These are phyloP conservation scores for Skeletonema tropicum DNA, from an alignment of 108 stramenopile species.

Conservation along the genomic window DNA sequence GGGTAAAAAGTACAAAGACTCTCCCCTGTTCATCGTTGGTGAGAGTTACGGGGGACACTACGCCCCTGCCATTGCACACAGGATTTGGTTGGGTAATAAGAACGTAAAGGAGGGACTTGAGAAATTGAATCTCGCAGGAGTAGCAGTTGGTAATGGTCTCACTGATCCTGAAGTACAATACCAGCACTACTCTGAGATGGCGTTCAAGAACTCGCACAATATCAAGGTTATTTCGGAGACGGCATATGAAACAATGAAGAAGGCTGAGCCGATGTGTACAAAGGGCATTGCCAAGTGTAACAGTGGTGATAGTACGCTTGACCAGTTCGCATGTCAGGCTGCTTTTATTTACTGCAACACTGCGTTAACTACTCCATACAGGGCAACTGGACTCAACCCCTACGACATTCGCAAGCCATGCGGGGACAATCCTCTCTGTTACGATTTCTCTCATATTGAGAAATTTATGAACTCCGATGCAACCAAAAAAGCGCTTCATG, in stretches of 20 bases:
- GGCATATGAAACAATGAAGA: constrained; percentile 75
- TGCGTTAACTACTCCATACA: constrained; percentile 85
- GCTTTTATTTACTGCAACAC: constrained; percentile 82
- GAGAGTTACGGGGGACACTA: constrained; percentile 98
- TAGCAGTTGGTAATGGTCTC: constrained; percentile 96
- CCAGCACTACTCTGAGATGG: constrained; percentile 92
- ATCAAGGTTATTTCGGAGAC: constrained; percentile 82
- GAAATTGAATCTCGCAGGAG: constrained; percentile 78
- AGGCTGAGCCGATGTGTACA: constrained; percentile 75
- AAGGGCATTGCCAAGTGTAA: constrained; percentile 86
- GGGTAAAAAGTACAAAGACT: constrained; percentile 76
- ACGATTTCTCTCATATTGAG: constrained; percentile 88
- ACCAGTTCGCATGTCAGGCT: constrained; percentile 77
- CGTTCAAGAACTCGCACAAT: constrained; percentile 88
- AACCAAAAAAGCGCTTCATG: constrained; percentile 82
- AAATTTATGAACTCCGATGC: constrained; percentile 82
- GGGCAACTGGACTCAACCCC: constrained; percentile 89
- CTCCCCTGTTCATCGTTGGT: constrained; percentile 82
- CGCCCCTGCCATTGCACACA: constrained; percentile 88
- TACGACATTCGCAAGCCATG: constrained; percentile 95
- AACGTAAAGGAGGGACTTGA: constrained; percentile 51
- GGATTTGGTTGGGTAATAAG: constrained; percentile 72
- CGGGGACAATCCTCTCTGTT: constrained; percentile 86
- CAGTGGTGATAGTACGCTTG: constrained; percentile 54
- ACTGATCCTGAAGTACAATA: constrained; percentile 95